Conservation (phyloP, 2,329 filamentous ascomycete species). For the Tolypocladium ovalisporum region DNA sequence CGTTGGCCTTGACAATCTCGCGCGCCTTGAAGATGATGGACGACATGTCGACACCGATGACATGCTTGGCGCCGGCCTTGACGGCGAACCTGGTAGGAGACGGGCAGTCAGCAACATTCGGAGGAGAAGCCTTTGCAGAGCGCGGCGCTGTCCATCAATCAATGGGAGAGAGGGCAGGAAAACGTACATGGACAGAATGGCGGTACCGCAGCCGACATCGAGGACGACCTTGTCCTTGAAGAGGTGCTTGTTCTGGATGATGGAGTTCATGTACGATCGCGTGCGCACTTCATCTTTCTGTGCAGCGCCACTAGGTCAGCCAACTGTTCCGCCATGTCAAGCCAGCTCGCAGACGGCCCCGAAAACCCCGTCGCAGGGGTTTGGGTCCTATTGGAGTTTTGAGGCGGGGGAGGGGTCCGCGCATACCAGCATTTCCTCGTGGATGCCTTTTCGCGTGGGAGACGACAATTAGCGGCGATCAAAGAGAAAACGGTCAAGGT, state of each 20-base stretch:
- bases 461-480: conserved; percentile 8
- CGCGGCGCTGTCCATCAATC: neutral
- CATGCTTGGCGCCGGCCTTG: conserved; percentile 92
- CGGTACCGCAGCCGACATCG: conserved; percentile 94
- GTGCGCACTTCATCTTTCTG: conserved; percentile 99
- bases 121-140: neutral
- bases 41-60: conserved; percentile 98
- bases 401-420: conserved; percentile 8
- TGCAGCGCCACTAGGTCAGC: conserved; percentile 10
- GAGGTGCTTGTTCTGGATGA: conserved; percentile 93
- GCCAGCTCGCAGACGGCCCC: neutral
- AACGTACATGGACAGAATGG: conserved; percentile 93
- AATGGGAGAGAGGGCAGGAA: neutral
- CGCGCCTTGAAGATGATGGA: conserved; percentile 98
- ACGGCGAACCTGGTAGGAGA: conserved; percentile 76
- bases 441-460: conserved; percentile 54
- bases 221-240: conserved; percentile 78
- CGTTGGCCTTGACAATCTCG: conserved; percentile 88
- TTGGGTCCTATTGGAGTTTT: neutral
- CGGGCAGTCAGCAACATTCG: neutral
- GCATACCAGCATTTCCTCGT: conserved; percentile 96
- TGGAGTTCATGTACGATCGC: conserved; percentile 91
- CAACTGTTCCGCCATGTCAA: neutral
- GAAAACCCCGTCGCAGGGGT: conserved; percentile 2
- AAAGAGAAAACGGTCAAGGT: conserved; percentile 12